Conservation (phyloP, 2,329 filamentous ascomycete species). For the Ophiostoma quercus region DNA sequence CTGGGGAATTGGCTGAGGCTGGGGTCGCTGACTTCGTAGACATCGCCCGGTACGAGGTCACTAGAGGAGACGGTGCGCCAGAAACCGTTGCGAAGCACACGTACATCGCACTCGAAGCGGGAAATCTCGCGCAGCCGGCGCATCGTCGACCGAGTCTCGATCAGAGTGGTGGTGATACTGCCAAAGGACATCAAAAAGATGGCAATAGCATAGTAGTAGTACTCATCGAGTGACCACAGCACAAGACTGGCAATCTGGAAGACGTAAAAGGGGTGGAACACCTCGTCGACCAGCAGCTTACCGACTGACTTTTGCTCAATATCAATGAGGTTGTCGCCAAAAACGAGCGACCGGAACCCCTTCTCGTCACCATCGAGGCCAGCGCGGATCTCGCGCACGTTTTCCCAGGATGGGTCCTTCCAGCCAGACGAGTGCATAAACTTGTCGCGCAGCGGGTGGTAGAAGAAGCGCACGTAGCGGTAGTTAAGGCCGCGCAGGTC, state of each 20-base stretch:
- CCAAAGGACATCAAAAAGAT: conserved; percentile 93
- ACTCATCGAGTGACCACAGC: conserved; percentile 91
- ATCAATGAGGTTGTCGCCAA: conserved; percentile 85
- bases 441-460: conserved; percentile 81
- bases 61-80: conserved; percentile 84
- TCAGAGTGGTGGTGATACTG: conserved; percentile 80
- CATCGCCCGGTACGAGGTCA: conserved; percentile 88
- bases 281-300: conserved; percentile 85
- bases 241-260: conserved; percentile 93
- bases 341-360: conserved; percentile 74
- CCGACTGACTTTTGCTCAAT: conserved; percentile 82
- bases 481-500: conserved; percentile 79
- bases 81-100: conserved; percentile 89
- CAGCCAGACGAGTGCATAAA: conserved; percentile 83
- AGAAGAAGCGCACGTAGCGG: conserved; percentile 89
- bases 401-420: conserved; percentile 89
- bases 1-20: conserved; percentile 82
- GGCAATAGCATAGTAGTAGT: conserved; percentile 94
- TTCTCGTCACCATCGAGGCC: conserved; percentile 83
- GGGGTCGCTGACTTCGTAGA: conserved; percentile 95
- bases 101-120: conserved; percentile 88
- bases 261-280: conserved; percentile 95
- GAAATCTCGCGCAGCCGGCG: conserved; percentile 83
- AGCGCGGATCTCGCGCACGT: conserved; percentile 60
- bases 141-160: conserved; percentile 94